Base-by-base conservation (phyloP, 148 eudicot species). In the Linanthus parryae region DNA sequence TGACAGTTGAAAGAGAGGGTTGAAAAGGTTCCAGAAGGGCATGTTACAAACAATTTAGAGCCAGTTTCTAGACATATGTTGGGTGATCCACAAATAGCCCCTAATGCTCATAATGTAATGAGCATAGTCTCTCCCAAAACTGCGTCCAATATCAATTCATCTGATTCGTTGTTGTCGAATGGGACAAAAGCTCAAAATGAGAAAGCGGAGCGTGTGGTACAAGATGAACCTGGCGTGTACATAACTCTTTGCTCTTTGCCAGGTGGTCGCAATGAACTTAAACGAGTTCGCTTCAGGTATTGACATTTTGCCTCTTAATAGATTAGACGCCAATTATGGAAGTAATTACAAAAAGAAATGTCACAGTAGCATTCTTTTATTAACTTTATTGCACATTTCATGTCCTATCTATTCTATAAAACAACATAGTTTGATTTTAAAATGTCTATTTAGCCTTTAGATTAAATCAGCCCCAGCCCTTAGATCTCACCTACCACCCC, bases 281-380 rank as follows among this genome's bases (percentile, higher is more conserved):
- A 60, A 70, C 83, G 96, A 28, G 90, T 92, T 64, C 90, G 96
- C 44, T 92, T 92, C 96, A 92, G 99, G 99, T 91, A 88, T 26
- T 38, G 39, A 37, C 53, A 8, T 46, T 36, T 52, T 30, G 37
- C 24, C 40, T 9, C 44, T 8, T 21, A 43, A 31, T 9, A 2
- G 14, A 15, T 13, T 33, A 20, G 0, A 18, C n/a, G n/a, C n/a
- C n/a, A n/a, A n/a, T n/a, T n/a, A n/a, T n/a, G n/a, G n/a, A n/a
- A n/a, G n/a, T n/a, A n/a, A n/a, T n/a, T 46, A 46, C 30, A 23
- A 18, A 14, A 39, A 14, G 29, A 41, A 41, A 41, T 12, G 20
- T 41, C 9, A 1, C 25, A 19, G 19, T 44, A 10, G 27, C 13
- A 18, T 30, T 24, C 19, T 24, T 16, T 18, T 40, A 51, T 16